Conservation (phyloP, 2,329 filamentous ascomycete species). For the Scedosporium boydii region DNA sequence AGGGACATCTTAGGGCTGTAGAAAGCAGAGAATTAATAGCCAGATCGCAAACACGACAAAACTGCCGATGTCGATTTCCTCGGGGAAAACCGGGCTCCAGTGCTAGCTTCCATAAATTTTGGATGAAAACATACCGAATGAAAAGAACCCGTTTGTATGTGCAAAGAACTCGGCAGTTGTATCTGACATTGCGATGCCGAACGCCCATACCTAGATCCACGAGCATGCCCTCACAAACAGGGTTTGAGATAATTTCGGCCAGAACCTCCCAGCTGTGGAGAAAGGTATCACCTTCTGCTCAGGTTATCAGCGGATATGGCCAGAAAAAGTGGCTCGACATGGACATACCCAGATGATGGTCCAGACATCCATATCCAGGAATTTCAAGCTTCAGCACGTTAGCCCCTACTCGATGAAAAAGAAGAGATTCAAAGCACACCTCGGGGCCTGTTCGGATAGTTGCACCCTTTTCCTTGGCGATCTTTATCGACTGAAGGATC, state of each 20-base stretch:
- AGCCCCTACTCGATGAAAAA: background rate
- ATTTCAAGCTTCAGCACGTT: slow-evolving; percentile 21
- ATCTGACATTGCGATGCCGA: slow-evolving; percentile 23
- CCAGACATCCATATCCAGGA: slow-evolving; percentile 22
- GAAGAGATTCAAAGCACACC: background rate
- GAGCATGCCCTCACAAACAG: slow-evolving; percentile 19
- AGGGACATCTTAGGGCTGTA: slow-evolving; percentile 18
- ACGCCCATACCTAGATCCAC: slow-evolving; percentile 23
- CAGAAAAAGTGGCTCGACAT: background rate
- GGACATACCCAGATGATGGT: slow-evolving; percentile 20
- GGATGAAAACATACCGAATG: slow-evolving; percentile 2
- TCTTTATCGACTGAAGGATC: slow-evolving; percentile 52
- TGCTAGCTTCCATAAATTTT: too few relatives aligned
- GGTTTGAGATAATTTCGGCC: slow-evolving; percentile 20
- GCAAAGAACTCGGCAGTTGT: slow-evolving; percentile 27
- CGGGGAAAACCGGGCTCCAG: too few relatives aligned
- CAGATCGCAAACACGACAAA: too few relatives aligned
- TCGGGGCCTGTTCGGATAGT: slow-evolving; percentile 50
- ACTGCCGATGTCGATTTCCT: too few relatives aligned
- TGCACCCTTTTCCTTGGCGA: slow-evolving; percentile 52
- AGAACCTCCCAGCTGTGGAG: slow-evolving; percentile 22
- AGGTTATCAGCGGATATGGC: background rate
- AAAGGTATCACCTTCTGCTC: slow-evolving; percentile 18
- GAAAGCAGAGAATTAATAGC: too few relatives aligned
- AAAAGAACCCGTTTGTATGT: slow-evolving; percentile 17